Evolutionary conservation across 805 yeast species (phyloP).

Genomic region (Candida stauntonica): DNA sequence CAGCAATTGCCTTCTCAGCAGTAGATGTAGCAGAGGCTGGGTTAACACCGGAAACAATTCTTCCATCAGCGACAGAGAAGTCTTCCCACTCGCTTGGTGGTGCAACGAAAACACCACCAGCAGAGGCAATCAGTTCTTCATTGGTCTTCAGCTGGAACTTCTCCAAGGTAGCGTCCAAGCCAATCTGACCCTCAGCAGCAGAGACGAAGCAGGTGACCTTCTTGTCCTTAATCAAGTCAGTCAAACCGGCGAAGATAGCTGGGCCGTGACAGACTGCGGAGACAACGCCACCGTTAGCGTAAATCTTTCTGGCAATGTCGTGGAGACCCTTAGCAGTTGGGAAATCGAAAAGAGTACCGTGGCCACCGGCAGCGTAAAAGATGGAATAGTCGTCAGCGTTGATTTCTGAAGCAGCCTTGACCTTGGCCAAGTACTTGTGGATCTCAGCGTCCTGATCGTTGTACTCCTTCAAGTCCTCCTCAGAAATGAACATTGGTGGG

Average conservation of each 20-base stretch:
- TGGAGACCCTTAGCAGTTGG: constrained; percentile 47
- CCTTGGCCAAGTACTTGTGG: constrained; percentile 32
- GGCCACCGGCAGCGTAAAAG: constrained; percentile 65
- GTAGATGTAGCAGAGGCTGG: constrained; percentile 52
- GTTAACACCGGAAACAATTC: constrained; percentile 61
- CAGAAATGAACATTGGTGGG: constrained; percentile 35
- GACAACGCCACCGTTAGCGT: constrained; percentile 49
- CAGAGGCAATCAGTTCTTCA: constrained; percentile 33
- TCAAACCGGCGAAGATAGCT: constrained; percentile 47
- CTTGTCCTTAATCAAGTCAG: constrained; percentile 48
- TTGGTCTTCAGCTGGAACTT: constrained; percentile 33
- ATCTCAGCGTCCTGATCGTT: constrained; percentile 38
- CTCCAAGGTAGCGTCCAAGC: constrained; percentile 5
- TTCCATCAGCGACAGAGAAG: constrained; percentile 49
- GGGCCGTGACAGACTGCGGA: constrained; percentile 71
- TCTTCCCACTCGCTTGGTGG: constrained; percentile 52
- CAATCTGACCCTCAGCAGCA: constrained; percentile 42
- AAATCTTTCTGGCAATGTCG: constrained; percentile 41
- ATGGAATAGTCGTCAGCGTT: constrained; percentile 46
- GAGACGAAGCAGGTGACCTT: constrained; percentile 55
- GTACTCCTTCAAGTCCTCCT: constrained; percentile 38
- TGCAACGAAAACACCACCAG: constrained; percentile 40
- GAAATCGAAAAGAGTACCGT: constrained; percentile 56
- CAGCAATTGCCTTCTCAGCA: constrained; percentile 37
- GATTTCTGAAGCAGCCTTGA: constrained; percentile 46